Evolutionary conservation across 257 asterid genomes (phyloP).

Genomic region (Solanum arcanum): DNA sequence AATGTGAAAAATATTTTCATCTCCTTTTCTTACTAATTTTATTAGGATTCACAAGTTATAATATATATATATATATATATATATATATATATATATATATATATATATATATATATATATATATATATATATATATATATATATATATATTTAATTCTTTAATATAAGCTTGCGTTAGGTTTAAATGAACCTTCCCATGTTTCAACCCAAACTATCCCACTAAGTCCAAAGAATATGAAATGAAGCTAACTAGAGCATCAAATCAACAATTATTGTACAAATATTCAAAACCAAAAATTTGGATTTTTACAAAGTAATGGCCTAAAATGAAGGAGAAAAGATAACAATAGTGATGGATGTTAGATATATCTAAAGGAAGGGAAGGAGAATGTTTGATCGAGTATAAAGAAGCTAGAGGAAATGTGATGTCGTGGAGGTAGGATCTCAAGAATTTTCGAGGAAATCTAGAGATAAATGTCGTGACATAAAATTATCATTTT

Average conservation of each 20-base stretch:
- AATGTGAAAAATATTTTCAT: too few species aligned
- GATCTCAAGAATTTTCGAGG: background rate
- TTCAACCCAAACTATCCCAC: background rate
- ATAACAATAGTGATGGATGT: background rate
- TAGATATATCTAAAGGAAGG: background rate
- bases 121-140: too few species aligned
- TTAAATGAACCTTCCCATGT: background rate
- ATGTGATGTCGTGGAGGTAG: background rate
- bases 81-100: too few species aligned
- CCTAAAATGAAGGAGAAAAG: background rate
- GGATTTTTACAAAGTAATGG: background rate
- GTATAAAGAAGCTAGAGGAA: background rate
- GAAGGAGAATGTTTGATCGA: background rate
- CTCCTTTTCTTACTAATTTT: too few species aligned
- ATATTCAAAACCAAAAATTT: background rate
- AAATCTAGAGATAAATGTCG: background rate
- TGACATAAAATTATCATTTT: background rate
- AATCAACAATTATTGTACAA: background rate
- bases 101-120: too few species aligned
- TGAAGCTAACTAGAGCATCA: background rate
- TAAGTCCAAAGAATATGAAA: background rate
- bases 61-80: too few species aligned
- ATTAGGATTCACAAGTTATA: too few species aligned
- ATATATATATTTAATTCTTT: too few species aligned
- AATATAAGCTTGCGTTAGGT: background rate